Conservation (phyloP, 2,329 filamentous ascomycete species). For the Exophiala oligosperma region DNA sequence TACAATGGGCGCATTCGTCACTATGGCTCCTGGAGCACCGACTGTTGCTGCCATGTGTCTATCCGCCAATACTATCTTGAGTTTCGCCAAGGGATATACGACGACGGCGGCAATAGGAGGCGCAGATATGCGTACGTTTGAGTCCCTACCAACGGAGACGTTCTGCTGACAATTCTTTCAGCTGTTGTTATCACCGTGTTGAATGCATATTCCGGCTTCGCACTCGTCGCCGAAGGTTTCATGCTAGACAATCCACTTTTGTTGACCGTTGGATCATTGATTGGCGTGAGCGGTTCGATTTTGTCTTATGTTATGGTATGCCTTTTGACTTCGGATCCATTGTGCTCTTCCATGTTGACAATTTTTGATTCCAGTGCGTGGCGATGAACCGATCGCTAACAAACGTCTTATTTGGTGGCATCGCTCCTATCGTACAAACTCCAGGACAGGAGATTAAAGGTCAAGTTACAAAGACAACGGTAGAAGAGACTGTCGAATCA, state of each 20-base stretch:
- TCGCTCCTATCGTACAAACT: conserved; percentile 61
- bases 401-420: conserved; percentile 85
- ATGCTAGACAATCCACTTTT: conserved; percentile 88
- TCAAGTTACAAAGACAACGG: conserved; percentile 71
- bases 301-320: conserved; percentile 72
- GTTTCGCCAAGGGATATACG: conserved; percentile 83
- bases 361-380: conserved; percentile 55
- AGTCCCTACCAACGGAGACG: conserved; percentile 21
- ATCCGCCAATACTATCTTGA: conserved; percentile 72
- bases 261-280: conserved; percentile 81
- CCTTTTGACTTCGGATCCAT: not conserved
- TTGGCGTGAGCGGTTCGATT: conserved; percentile 85
- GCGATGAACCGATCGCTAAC: conserved; percentile 90
- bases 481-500: conserved; percentile 78
- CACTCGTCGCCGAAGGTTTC: conserved; percentile 84
- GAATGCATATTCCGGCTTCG: conserved; percentile 89
- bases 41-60: conserved; percentile 76
- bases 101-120: conserved; percentile 87
- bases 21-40: conserved; percentile 77
- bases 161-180: conserved; percentile 26
- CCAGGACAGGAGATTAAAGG: conserved; percentile 74
- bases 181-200: conserved; percentile 84
- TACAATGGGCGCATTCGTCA: conserved; percentile 80
- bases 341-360: not conserved
- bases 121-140: conserved; percentile 74